These are phyloP conservation scores for Aspergillus viridinutans DNA, from an alignment of 2,329 filamentous ascomycete genomes.

Conservation along the genomic window DNA sequence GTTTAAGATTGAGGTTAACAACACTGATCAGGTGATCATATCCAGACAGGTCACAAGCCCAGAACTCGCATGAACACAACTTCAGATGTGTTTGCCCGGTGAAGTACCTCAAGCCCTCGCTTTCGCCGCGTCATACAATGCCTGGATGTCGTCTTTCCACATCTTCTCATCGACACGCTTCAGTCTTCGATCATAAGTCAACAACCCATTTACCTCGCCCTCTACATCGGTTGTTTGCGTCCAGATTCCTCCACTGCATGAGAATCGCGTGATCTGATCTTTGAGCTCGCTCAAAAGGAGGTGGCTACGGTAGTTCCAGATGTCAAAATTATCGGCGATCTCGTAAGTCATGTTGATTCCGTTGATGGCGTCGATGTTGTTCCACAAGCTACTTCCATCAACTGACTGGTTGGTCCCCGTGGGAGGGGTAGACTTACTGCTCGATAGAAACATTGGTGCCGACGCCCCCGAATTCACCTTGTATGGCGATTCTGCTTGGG, in stretches of 20 bases:
- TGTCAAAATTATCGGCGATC: slow-evolving; percentile 53
- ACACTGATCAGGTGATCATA: background rate
- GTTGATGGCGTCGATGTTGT: slow-evolving; percentile 55
- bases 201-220: slow-evolving; percentile 67
- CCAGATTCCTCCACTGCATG: slow-evolving; percentile 66
- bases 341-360: slow-evolving; percentile 66
- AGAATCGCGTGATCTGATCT: slow-evolving; percentile 50
- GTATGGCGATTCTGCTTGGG: slow-evolving; percentile 58
- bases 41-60: background rate
- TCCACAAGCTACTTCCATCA: slow-evolving; percentile 55
- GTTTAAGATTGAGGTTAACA: background rate
- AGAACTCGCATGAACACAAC: no score
- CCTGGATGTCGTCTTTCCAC: slow-evolving; percentile 59
- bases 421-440: slow-evolving; percentile 43
- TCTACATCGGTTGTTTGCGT: slow-evolving; percentile 73
- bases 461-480: slow-evolving; percentile 68
- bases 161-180: slow-evolving; percentile 51
- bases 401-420: background rate
- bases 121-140: slow-evolving; percentile 54
- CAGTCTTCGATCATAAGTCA: slow-evolving; percentile 64
- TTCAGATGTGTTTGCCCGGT: background rate
- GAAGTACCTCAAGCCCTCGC: background rate
- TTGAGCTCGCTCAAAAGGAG: slow-evolving; percentile 46
- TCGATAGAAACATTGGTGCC: slow-evolving; percentile 61
- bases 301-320: slow-evolving; percentile 65